Evolutionary conservation across 164 flowering plant genomes (phyloP), one percentile per base, ranked within the genome.

Genomic region (Dillenia turbinata): DNA sequence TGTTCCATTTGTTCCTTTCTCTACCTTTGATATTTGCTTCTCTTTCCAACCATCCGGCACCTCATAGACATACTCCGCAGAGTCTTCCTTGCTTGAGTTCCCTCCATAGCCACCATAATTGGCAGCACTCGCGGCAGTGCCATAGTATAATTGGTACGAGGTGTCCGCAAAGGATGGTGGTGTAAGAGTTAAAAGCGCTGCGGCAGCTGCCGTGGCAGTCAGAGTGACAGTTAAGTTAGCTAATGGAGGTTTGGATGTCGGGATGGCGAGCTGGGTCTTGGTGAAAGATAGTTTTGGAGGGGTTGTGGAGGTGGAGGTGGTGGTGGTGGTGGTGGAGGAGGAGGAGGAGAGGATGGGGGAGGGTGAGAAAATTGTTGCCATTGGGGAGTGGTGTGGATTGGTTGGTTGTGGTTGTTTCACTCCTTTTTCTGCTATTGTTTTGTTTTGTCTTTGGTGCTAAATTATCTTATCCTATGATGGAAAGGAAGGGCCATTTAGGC

Each of bases 71-170:
- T 93, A 93, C 81, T 93, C 97, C 0, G 98, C 97, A 0, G 96
- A 77, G 60, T 83, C 90, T 61, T 85, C 73, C 70, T 85, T 88
- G 83, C 66, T 81, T 8, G 98, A 79, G 62, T 93, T 90, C 10
- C 96, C 97, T 1, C 98, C 98, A 73, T 82, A 90, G 45, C 97
- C 97, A 5, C 97, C 98, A 71, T 90, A 90, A 66, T 86, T 93
- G 67, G 97, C 92, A 12, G 98, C 98, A 62, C 98, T 90, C 51
- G 98, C 96, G 9, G 98, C 97, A 0, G 97, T 93, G 55, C 98
- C 97, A 68, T 93, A 90, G 85, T 88, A 93, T 13, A 80, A 3
- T 8, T 54, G 52, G 88, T 71, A 89, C 49, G 79, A 13, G 9
- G 81, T 47, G 44, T 77, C 83, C 1, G 92, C 89, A 1, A 81